phyloP scores from a whole-genome alignment of 352 stramenopile species.

The Globisporangium nagaii region DNA sequence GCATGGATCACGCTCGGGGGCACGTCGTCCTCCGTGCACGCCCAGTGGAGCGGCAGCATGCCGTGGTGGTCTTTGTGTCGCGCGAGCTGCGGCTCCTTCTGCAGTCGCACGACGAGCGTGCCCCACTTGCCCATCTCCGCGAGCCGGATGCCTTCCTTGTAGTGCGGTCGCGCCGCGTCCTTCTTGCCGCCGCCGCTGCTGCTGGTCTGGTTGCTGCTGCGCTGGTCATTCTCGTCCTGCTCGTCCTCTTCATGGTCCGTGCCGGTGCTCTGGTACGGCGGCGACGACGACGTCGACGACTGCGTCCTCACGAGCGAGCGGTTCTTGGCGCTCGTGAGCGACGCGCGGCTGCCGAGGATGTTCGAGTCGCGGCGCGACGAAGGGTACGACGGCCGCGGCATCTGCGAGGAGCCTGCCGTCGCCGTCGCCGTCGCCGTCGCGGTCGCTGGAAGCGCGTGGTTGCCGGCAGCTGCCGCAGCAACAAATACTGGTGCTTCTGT shows the following conservation, averaged over 20 bases:
- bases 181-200: constrained; percentile 9
- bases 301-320: constrained; percentile 10
- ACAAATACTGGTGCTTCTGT: background rate
- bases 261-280: background rate
- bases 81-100: constrained; percentile 56
- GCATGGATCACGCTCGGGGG: constrained; percentile 46
- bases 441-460: background rate
- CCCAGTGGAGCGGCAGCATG: constrained; percentile 83
- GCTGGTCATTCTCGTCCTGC: constrained; percentile 5
- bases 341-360: constrained; percentile 36
- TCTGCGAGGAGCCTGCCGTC: background rate
- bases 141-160: constrained; percentile 76
- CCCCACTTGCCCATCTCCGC: constrained; percentile 80
- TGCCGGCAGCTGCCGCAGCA: background rate
- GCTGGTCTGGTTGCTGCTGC: background rate
- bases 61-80: constrained; percentile 78
- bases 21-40: constrained; percentile 78
- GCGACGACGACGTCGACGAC: constrained; percentile 14
- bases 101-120: constrained; percentile 52
- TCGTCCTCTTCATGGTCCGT: constrained; percentile 10
- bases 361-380: constrained; percentile 15
- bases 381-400: constrained; percentile 5
- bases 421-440: background rate
- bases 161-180: constrained; percentile 46
- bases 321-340: constrained; percentile 64